Evolutionary conservation across 345 rosid genomes (phyloP), one percentile per base, ranked within the genome.

Genomic region (Toxicodendron radicans): DNA sequence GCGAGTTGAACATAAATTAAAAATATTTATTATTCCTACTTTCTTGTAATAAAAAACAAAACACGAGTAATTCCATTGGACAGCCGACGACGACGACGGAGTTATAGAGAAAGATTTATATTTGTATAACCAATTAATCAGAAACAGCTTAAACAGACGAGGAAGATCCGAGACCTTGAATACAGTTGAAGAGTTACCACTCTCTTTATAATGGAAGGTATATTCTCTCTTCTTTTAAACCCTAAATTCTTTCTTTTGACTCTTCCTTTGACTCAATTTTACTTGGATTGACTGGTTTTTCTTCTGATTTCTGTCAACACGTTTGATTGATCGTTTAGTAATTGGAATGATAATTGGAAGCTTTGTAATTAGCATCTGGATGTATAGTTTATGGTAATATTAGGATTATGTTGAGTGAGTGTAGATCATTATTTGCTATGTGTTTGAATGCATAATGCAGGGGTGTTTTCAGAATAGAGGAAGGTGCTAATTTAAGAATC

Each of bases 141-240:
- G 3, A 2, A 13, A 13, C 41, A 30, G 27, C 43, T 38, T 7
- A 14, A 23, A 35, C 53, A 35, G 66, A 57, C 32, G 41, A 56
- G 11, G 75, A 71, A 76, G 71, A 76, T 71, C 71, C 8, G 71
- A 33, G 56, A 45, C 61, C 32, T 43, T 24, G 16, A 61, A 23
- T 11, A 21, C 32, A 10, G n/a, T 53, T 53, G 21, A 33, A 69
- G 35, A 61, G 16, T 10, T 20, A 12, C 18, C 10, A 21, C 64
- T 10, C 23, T 30, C 32, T 58, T 65, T 30, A 30, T 21, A 71
- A 77, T 77, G 80, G 80, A 77, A 77, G 80, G 80, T 77, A 77
- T 54, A 32, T 46, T 45, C 21, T 66, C 11, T 73, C 16, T 33
- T 35, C 51, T 63, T 41, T 17, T 58, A 10, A 70, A 58, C 79